Conservation (phyloP, 2,329 filamentous ascomycete species). For the Sclerotinia subarctica region DNA sequence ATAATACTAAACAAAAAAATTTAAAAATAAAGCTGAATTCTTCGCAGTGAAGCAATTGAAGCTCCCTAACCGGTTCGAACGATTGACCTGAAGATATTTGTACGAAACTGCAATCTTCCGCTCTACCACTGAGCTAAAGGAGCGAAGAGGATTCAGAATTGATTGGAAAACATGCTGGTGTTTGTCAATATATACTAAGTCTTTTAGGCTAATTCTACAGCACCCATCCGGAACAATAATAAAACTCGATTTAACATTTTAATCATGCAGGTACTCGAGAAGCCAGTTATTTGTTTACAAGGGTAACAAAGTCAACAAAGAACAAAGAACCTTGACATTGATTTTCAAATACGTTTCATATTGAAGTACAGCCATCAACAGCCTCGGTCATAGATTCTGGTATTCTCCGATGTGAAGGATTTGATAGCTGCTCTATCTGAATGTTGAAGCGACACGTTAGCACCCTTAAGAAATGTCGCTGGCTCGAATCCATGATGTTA, state of each 20-base stretch:
- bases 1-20: background rate
- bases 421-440: background rate
- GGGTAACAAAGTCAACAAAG: background rate
- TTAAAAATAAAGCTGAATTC: background rate
- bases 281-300: background rate
- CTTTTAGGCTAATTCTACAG: too few species aligned
- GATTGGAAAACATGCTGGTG: rapidly evolving
- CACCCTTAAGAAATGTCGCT: background rate
- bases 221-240: background rate
- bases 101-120: slow-evolving; percentile 26
- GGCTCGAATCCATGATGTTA: background rate
- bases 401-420: background rate
- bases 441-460: background rate
- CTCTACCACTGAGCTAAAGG: slow-evolving; percentile 32
- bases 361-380: background rate
- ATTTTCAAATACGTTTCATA: background rate
- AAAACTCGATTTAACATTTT: too few species aligned
- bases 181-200: background rate
- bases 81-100: slow-evolving; percentile 29
- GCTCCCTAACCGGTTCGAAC: slow-evolving; percentile 31
- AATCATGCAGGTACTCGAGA: background rate
- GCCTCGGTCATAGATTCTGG: background rate
- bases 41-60: slow-evolving; percentile 16
- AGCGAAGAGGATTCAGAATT: slow-evolving; percentile 5
- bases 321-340: background rate